Conservation (phyloP, 2,329 filamentous ascomycete species). For the Dothiorella sarmentorum region DNA sequence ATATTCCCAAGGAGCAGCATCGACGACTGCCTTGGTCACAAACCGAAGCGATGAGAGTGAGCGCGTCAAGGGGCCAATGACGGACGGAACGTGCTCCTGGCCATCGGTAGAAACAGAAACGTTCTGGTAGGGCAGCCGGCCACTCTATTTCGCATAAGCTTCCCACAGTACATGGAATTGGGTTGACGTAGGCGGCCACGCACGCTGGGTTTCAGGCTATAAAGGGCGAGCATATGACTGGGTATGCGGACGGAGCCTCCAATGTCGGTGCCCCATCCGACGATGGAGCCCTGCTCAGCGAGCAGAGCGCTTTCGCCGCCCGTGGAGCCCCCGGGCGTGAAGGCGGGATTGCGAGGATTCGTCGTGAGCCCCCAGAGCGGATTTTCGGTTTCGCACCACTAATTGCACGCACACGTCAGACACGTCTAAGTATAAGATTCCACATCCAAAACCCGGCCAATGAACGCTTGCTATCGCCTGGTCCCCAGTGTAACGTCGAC, state of each 20-base stretch:
- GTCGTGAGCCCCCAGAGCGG: conserved; percentile 51
- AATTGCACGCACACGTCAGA: conserved; percentile 6
- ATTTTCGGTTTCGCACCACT: conserved; percentile 56
- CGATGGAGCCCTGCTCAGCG: conserved; percentile 51
- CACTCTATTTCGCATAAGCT: conserved; percentile 38
- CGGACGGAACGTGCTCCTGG: conserved; percentile 60
- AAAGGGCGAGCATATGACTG: conserved; percentile 29
- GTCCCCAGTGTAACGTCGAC: neutral
- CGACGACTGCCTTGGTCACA: conserved; percentile 55
- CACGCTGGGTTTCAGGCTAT: conserved; percentile 28
- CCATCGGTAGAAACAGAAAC: conserved; percentile 62
- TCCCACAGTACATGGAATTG: neutral
- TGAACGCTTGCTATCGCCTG: neutral
- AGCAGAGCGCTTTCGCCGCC: conserved; percentile 59
- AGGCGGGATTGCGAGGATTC: conserved; percentile 42
- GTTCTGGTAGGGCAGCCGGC: conserved; percentile 46
- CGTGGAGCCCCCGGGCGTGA: conserved; percentile 57
- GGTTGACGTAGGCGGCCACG: neutral
- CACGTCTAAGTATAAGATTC: conserved; percentile 1
- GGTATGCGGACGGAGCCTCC: conserved; percentile 59
- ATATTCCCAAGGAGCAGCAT: conserved; percentile 60
- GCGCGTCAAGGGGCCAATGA: conserved; percentile 61
- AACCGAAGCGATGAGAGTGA: conserved; percentile 55
- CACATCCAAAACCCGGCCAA: conserved; percentile 20
- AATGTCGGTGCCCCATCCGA: conserved; percentile 58